Percentiles rank a stretch among this genome's conserved stretches.
phyloP scores from a whole-genome alignment of 768 basidiomycete species.

The Mrakia blollopis region DNA sequence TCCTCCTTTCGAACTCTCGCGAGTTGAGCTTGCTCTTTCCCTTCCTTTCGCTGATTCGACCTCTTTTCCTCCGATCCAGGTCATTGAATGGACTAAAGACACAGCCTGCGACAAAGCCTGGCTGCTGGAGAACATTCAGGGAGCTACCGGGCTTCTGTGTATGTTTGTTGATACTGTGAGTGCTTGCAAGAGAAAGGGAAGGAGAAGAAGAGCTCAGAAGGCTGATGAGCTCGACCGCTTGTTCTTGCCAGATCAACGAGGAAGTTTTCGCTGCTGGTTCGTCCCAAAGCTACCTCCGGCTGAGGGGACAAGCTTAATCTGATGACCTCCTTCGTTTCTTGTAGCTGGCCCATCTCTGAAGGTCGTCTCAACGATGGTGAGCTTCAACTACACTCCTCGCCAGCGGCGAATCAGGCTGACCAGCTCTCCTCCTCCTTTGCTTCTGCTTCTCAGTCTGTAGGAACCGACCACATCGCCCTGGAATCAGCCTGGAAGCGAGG shows the following conservation, averaged over 20 bases:
- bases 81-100: conserved; percentile 56
- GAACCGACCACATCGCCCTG: conserved; percentile 68
- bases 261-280: conserved; percentile 63
- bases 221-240: neutral
- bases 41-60: neutral
- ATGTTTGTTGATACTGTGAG: conserved; percentile 68
- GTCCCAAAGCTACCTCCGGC: conserved; percentile 1
- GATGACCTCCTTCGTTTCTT: neutral
- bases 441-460: conserved; percentile 27
- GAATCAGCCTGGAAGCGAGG: conserved; percentile 56
- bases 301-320: too few relatives aligned
- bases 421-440: neutral
- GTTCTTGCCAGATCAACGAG: conserved; percentile 58
- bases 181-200: conserved; percentile 36
- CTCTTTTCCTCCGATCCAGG: conserved; percentile 38
- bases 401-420: neutral
- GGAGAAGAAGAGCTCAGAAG: conserved; percentile 34
- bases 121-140: conserved; percentile 67
- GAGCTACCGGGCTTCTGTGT: conserved; percentile 57
- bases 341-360: conserved; percentile 68
- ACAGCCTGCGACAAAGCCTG: conserved; percentile 58
- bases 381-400: neutral
- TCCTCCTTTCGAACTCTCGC: neutral
- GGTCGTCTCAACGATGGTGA: conserved; percentile 76
- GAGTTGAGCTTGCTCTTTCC: neutral